A percentile compares a stretch with the other conserved stretches of the same genome.
These are phyloP conservation scores for Penicillium polonicum DNA, from an alignment of 2,329 filamentous ascomycete species.

Conservation along the genomic window DNA sequence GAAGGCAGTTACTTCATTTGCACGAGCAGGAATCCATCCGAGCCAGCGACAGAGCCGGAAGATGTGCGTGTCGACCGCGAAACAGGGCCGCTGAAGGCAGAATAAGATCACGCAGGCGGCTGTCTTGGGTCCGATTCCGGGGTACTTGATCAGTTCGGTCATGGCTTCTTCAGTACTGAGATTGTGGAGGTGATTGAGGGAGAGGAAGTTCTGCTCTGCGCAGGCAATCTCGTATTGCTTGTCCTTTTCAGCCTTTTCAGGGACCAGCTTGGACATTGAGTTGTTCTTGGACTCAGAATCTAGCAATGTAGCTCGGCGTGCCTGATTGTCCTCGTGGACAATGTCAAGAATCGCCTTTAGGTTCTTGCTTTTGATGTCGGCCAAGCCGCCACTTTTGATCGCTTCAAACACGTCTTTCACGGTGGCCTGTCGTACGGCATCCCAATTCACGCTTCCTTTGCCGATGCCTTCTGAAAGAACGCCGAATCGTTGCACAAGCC, in stretches of 20 bases:
- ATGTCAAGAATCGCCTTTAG: conserved; percentile 73
- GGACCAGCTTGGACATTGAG: conserved; percentile 19
- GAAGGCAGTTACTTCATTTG: conserved; percentile 53
- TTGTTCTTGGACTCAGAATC: conserved; percentile 45
- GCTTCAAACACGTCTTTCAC: conserved; percentile 63
- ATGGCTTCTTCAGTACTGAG: conserved; percentile 58
- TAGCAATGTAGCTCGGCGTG: conserved; percentile 52
- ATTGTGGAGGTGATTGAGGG: conserved; percentile 61
- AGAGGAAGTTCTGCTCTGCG: conserved; percentile 60
- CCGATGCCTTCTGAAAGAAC: conserved; percentile 62
- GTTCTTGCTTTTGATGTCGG: conserved; percentile 66
- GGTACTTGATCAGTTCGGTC: conserved; percentile 56
- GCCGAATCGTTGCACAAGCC: conserved; percentile 64
- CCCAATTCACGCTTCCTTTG: conserved; percentile 73
- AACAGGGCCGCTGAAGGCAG: conserved; percentile 62
- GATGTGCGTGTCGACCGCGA: conserved; percentile 67
- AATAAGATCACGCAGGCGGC: conserved; percentile 65
- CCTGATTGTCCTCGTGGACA: conserved; percentile 67
- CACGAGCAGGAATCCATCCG: conserved; percentile 57
- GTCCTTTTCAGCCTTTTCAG: conserved; percentile 45
- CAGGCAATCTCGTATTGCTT: conserved; percentile 59
- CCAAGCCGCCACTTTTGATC: conserved; percentile 70
- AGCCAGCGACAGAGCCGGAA: conserved; percentile 63
- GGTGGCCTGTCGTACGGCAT: conserved; percentile 62
- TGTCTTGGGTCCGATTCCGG: conserved; percentile 66